Conservation (phyloP, 2,329 filamentous ascomycete genomes). For the Aspergillus cejpii region DNA sequence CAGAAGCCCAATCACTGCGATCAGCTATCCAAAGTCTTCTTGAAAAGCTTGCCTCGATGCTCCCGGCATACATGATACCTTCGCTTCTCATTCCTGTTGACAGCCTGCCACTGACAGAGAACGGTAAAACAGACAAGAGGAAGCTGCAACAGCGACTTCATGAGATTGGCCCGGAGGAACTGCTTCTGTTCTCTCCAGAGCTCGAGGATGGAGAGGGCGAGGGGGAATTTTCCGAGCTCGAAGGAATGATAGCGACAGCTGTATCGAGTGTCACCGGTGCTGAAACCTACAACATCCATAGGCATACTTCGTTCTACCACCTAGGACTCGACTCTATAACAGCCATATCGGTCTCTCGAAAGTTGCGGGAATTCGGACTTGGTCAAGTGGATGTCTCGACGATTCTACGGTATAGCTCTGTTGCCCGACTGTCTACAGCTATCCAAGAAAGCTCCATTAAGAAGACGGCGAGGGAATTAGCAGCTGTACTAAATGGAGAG, state of each 20-base stretch:
- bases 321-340: constrained; percentile 78
- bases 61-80: constrained; percentile 76
- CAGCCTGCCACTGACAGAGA: constrained; percentile 61
- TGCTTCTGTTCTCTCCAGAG: constrained; percentile 28
- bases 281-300: constrained; percentile 45
- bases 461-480: background rate
- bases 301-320: constrained; percentile 67
- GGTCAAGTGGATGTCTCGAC: constrained; percentile 57
- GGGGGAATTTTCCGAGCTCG: constrained; percentile 48
- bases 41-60: constrained; percentile 45
- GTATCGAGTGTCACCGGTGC: constrained; percentile 50
- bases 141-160: constrained; percentile 47
- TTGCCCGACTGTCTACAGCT: constrained; percentile 52
- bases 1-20: constrained; percentile 3
- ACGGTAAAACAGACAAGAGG: constrained; percentile 65
- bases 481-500: constrained; percentile 1
- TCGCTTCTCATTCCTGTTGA: constrained; percentile 64
- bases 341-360: constrained; percentile 62
- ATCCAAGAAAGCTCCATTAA: constrained; percentile 12
- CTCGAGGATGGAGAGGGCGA: constrained; percentile 22
- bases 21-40: constrained; percentile 46
- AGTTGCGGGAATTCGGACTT: constrained; percentile 45
- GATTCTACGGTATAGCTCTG: constrained; percentile 61
- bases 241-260: constrained; percentile 50
- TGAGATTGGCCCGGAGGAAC: constrained; percentile 40